Conservation (phyloP, 2,329 filamentous ascomycete species). For the Conoideocrella luteorostrata region DNA sequence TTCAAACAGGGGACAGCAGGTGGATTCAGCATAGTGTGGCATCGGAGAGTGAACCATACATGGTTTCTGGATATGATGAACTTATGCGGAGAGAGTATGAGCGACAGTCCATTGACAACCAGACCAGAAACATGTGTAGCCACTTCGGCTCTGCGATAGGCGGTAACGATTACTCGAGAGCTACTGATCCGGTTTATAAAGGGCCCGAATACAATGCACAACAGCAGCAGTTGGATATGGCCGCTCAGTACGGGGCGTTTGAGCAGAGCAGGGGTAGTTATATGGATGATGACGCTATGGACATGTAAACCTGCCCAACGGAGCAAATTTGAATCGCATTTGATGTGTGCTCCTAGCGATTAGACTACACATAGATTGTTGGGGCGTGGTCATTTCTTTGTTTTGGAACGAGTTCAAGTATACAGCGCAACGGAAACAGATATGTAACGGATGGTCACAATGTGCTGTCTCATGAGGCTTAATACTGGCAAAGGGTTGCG, state of each 20-base stretch:
- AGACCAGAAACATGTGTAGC: constrained; percentile 35
- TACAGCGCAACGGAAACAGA: not conserved
- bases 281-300: constrained; percentile 42
- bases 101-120: constrained; percentile 24
- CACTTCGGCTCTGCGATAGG: constrained; percentile 36
- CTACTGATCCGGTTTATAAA: constrained; percentile 65
- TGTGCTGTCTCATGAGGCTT: no score
- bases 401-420: not conserved
- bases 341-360: not conserved
- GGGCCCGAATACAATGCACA: constrained; percentile 38
- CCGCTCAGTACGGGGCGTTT: constrained; percentile 60
- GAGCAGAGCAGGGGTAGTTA: constrained; percentile 39
- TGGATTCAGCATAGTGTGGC: constrained; percentile 36
- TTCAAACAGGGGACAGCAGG: constrained; percentile 47
- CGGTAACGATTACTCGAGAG: constrained; percentile 40
- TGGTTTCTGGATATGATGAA: constrained; percentile 72
- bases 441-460: no score
- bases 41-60: constrained; percentile 69
- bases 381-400: not conserved
- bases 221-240: constrained; percentile 53
- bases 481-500: not conserved
- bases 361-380: not conserved
- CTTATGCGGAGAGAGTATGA: constrained; percentile 60
- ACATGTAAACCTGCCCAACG: constrained; percentile 25
- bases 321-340: not conserved